These are phyloP conservation scores for Albatrellus ellisii DNA, from an alignment of 768 basidiomycete genomes.

Conservation along the genomic window DNA sequence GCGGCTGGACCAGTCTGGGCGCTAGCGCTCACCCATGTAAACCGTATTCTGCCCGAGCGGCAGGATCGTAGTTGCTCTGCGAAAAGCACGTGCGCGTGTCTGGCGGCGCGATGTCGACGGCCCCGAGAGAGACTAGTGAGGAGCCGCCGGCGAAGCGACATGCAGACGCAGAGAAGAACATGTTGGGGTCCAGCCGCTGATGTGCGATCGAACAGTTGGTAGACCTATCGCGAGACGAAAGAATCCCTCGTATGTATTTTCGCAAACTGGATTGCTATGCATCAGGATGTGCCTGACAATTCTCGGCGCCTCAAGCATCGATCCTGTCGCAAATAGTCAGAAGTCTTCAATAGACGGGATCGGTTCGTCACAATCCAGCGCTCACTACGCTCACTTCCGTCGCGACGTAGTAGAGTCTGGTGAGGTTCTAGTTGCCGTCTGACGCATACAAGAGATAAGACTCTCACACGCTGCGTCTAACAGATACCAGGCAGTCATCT, in stretches of 20 bases:
- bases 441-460: slow-evolving; percentile 52
- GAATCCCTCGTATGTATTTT: slow-evolving; percentile 3
- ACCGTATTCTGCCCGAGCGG: slow-evolving; percentile 34
- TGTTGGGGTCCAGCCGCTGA: slow-evolving; percentile 46
- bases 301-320: slow-evolving; percentile 49
- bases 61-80: slow-evolving; percentile 45
- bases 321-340: slow-evolving; percentile 20
- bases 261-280: slow-evolving; percentile 17
- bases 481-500: too few relatives aligned
- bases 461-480: too few relatives aligned
- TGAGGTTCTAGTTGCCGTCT: slow-evolving; percentile 55
- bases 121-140: slow-evolving; percentile 33
- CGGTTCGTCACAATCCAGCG: background rate
- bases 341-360: slow-evolving; percentile 2
- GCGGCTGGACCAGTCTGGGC: slow-evolving; percentile 38
- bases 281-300: slow-evolving; percentile 44
- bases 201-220: slow-evolving; percentile 51
- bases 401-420: slow-evolving; percentile 38
- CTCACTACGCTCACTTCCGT: slow-evolving; percentile 32
- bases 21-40: slow-evolving; percentile 58
- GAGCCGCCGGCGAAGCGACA: slow-evolving; percentile 8
- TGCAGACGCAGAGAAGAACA: slow-evolving; percentile 39
- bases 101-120: slow-evolving; percentile 40
- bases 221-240: slow-evolving; percentile 22
- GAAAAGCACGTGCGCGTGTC: slow-evolving; percentile 44